These are phyloP conservation scores for Climacium dendroides DNA, from an alignment of 225 moss, liverwort and hornwort species.

Conservation along the genomic window DNA sequence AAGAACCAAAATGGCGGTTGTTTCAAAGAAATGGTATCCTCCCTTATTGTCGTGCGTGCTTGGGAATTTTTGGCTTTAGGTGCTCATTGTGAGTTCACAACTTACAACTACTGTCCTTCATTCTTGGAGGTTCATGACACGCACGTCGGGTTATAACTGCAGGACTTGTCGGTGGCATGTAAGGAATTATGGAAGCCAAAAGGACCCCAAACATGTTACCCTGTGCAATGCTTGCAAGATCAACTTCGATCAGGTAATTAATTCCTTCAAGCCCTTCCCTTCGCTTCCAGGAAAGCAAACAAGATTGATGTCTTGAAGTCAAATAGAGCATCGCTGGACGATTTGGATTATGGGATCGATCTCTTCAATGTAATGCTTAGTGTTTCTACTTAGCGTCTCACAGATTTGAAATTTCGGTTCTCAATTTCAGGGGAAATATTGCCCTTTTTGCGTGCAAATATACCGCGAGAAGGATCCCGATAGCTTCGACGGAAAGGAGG, in stretches of 20 bases:
- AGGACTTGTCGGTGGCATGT: constrained; percentile 99
- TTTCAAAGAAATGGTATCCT: not conserved
- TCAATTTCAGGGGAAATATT: constrained; percentile 70
- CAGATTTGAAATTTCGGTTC: not conserved
- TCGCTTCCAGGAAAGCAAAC: not conserved
- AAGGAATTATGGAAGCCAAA: constrained; percentile 89
- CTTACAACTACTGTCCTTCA: not conserved
- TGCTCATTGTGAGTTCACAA: not conserved
- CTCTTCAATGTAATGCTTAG: not conserved
- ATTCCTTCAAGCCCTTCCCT: not conserved
- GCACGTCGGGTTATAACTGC: constrained; percentile 3
- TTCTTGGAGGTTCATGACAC: constrained; percentile 3
- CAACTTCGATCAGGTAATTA: constrained; percentile 85
- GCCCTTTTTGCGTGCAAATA: constrained; percentile 96
- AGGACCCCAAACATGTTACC: constrained; percentile 91
- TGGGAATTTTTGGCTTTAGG: not conserved
- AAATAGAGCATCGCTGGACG: not conserved
- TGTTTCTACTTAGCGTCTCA: not conserved
- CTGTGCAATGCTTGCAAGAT: constrained; percentile 99
- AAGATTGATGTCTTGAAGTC: not conserved
- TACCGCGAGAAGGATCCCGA: constrained; percentile 99
- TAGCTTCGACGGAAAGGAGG: constrained; percentile 97
- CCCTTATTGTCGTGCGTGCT: not conserved
- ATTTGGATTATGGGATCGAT: not conserved
- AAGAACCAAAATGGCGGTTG: not conserved